Conservation (phyloP, 2,329 filamentous ascomycete genomes). For the Aureobasidium sp. region DNA sequence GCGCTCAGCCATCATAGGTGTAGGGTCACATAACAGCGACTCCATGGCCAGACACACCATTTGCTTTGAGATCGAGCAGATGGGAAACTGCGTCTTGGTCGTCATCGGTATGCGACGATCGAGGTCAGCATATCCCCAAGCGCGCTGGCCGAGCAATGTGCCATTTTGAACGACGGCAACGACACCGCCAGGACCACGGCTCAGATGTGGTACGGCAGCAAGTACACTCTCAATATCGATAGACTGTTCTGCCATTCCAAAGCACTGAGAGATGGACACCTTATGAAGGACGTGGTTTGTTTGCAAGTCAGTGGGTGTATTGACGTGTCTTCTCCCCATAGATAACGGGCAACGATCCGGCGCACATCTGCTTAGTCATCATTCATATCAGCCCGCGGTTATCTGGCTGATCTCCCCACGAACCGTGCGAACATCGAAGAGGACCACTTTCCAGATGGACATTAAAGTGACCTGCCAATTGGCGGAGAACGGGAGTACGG, state of each 20-base stretch:
- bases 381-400: no score
- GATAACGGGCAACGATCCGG: no score
- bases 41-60: slow-evolving; percentile 35
- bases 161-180: slow-evolving; percentile 39
- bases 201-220: slow-evolving; percentile 15
- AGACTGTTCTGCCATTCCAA: neutral
- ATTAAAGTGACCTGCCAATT: no score
- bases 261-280: no score
- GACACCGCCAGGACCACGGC: slow-evolving; percentile 37
- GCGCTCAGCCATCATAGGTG: slow-evolving; percentile 22
- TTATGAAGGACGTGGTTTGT: no score
- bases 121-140: slow-evolving; percentile 41
- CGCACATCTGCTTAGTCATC: no score
- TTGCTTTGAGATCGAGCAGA: slow-evolving; percentile 45
- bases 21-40: slow-evolving; percentile 31
- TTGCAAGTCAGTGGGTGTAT: no score
- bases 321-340: no score
- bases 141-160: slow-evolving; percentile 32
- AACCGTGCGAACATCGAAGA: no score
- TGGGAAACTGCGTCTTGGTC: slow-evolving; percentile 34
- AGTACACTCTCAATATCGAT: neutral
- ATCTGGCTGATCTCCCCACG: no score
- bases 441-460: no score
- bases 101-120: slow-evolving; percentile 33
- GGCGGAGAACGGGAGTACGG: no score